These are phyloP conservation scores for Hypoxylon sp. DNA, from an alignment of 2,329 filamentous ascomycete genomes.

Conservation along the genomic window DNA sequence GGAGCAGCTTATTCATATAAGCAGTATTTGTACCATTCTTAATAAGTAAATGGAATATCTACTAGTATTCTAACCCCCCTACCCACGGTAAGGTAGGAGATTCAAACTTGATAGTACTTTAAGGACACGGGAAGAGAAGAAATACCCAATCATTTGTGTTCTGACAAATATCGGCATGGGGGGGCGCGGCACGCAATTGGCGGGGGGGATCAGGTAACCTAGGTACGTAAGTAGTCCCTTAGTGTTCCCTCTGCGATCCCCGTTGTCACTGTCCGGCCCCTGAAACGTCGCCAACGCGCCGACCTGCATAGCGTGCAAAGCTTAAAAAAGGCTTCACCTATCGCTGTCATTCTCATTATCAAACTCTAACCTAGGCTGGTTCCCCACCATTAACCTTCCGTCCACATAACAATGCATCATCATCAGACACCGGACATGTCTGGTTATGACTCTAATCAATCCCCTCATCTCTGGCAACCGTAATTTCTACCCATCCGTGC, in stretches of 20 bases:
- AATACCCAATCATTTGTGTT: neutral
- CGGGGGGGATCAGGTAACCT: too few relatives aligned
- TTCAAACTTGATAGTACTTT: neutral
- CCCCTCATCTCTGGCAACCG: neutral
- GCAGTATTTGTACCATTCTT: too few relatives aligned
- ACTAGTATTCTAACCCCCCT: too few relatives aligned
- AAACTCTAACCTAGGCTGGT: neutral
- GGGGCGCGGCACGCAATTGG: neutral
- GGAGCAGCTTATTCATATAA: too few relatives aligned
- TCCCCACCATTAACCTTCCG: constrained; percentile 1
- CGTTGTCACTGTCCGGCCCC: neutral
- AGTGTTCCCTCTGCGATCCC: neutral
- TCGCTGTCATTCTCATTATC: neutral
- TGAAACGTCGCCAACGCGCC: neutral
- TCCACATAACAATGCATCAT: neutral
- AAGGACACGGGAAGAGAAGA: neutral
- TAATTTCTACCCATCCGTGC: constrained; percentile 1
- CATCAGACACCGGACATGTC: constrained; percentile 18
- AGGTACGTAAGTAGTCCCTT: too few relatives aligned
- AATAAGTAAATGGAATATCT: too few relatives aligned
- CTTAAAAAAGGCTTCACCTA: neutral
- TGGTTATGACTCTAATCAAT: constrained; percentile 24
- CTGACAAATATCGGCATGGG: neutral
- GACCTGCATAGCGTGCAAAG: too few relatives aligned
- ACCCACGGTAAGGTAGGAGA: neutral